Evolutionary conservation across 176 grass and related monocot species (phyloP), one percentile per base, ranked within the genome.

Genomic region (Oryza coarctata): DNA sequence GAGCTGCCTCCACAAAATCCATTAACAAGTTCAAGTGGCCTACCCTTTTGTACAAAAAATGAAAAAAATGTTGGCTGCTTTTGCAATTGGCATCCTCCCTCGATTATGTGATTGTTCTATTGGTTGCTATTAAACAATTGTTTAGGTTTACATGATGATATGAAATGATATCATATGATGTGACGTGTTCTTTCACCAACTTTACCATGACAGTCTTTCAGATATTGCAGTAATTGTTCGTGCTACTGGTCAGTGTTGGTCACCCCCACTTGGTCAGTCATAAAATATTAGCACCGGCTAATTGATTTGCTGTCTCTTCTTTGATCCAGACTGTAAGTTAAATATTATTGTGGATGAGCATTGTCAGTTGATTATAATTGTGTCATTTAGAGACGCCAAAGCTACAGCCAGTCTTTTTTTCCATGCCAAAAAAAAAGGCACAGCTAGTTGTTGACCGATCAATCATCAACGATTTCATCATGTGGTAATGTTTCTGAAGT

Each of bases 31-130:
- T 30, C 79, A 76, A 58, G 22, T 58, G 52, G 0, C 20, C 22
- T 3, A 38, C 30, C 85, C 23, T 82, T 31, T 36, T 64, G 39
- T 20, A 30, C 11, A 64, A 63, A 71, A 20, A 71, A 11, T 9
- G 35, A 22, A 60, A 5, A 86, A 58, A 50, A 6, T 50, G 52
- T 23, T 28, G 50, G 47, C 3, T 62, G 45, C 75, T 79, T 79
- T 57, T 25, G 26, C 52, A 44, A 45, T 1, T 57, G 26, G 18
- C 41, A 45, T 1, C 57, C 40, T 38, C 40, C 52, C 45, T 29
- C 68, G 84, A 81, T 81, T 69, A 31, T 81, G 10, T 22, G 61
- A 34, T 80, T 44, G 41, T 74, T n/a, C n/a, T 50, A 52, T 4
- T 33, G 32, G 13, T 52, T 23, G 73, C 65, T 65, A 30, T 36